Base-by-base conservation (phyloP, 768 basidiomycete species). In the Lentinula raphanica region DNA sequence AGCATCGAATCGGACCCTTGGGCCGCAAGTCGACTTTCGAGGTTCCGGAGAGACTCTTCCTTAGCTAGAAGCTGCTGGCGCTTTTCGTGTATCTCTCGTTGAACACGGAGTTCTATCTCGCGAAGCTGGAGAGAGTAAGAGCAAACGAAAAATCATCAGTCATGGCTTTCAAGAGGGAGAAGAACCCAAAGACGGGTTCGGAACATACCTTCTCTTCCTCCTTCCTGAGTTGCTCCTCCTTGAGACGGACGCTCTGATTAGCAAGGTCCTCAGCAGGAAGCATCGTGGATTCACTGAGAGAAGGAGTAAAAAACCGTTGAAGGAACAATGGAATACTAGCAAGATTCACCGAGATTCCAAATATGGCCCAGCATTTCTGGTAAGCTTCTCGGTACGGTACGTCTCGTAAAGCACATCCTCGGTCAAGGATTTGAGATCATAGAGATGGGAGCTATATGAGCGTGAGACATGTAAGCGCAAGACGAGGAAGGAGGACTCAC, bases 301-400 rank as follows among this genome's bases (percentile, higher is more conserved):
- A 17, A 40, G 21, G 6, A 39, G 58, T 62, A 12, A 8, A 9
- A 36, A n/a, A 17, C 6, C 17, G 2, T 58, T 29, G 3, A 31
- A n/a, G 31, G 8, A 39, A 35, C 42, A 46, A 40, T 40, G 39
- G 31, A 21, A 12, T 0, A 7, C 32, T 31, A 6, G 3, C 19
- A 45, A 8, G 9, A 13, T 66, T 57, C 66, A 83, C 79, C 83
- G 80, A 38, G 82, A 76, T 63, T 85, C 83, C 15, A 81, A 70
- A 63, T 85, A 57, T 12, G 44, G 35, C 21, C 88, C 81, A 27
- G 44, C 72, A 28, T 82, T 86, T 54, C 85, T 77, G 1, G 90
- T 92, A 3, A 93, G 81, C 68, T 93, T 93, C 79, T 93, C 92
- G 17, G 90, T 92, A 73, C 92, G 87, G 71, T 92, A 93, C 13